Conservation (phyloP, 2,329 filamentous ascomycete species). For the Aspergillus sp. region DNA sequence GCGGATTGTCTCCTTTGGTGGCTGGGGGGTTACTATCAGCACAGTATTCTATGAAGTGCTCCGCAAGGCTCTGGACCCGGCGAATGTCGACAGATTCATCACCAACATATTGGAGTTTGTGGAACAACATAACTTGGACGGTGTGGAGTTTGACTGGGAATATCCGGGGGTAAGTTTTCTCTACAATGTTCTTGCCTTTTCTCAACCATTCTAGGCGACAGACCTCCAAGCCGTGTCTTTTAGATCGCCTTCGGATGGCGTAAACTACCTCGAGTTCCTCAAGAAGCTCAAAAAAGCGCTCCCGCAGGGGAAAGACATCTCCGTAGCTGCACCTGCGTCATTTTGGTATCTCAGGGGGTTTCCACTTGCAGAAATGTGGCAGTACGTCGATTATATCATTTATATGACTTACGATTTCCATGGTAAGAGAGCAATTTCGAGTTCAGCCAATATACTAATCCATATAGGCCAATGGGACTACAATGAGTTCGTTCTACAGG, state of each 20-base stretch:
- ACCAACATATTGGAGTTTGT: constrained; percentile 32
- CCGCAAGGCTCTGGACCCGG: constrained; percentile 32
- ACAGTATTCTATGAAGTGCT: constrained; percentile 40
- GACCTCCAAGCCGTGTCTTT: constrained; percentile 39
- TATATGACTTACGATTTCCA: constrained; percentile 44
- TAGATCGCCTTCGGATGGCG: constrained; percentile 27
- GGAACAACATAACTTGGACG: constrained; percentile 13
- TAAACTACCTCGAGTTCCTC: constrained; percentile 39
- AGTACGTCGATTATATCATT: constrained; percentile 33
- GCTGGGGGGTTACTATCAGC: constrained; percentile 46
- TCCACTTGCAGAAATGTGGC: constrained; percentile 28
- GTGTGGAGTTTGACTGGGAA: constrained; percentile 16
- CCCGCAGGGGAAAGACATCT: constrained; percentile 19
- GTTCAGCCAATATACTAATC: not conserved
- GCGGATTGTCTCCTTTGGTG: constrained; percentile 35
- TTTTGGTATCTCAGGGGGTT: constrained; percentile 35
- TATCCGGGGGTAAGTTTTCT: constrained; percentile 3
- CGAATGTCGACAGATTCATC: constrained; percentile 39
- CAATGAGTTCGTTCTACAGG: not conserved
- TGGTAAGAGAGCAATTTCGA: not conserved
- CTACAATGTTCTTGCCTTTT: not conserved
- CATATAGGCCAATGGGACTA: constrained; percentile 16
- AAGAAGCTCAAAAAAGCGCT: constrained; percentile 21
- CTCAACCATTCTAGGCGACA: not conserved
- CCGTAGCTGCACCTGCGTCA: constrained; percentile 28